Conservation (phyloP, 2,329 filamentous ascomycete species). For the Neoarthrinium moseri region DNA sequence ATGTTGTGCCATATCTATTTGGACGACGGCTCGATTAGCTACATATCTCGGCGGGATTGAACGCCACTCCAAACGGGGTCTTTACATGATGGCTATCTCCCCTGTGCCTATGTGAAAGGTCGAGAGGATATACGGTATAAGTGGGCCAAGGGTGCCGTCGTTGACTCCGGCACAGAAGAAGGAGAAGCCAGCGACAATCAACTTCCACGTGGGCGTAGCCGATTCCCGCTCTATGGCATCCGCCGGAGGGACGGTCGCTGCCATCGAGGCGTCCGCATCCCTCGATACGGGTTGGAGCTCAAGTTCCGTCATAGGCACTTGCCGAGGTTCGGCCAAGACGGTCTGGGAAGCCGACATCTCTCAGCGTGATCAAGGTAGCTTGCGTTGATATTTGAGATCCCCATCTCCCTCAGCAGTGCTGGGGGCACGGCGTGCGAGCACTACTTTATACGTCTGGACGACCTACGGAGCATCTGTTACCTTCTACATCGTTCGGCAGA, state of each 20-base stretch:
- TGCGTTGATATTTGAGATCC: neutral
- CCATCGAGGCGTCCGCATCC: constrained; percentile 4
- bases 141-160: constrained; percentile 61
- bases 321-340: constrained; percentile 3
- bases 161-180: constrained; percentile 67
- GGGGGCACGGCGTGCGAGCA: no score
- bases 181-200: constrained; percentile 55
- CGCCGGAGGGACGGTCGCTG: constrained; percentile 9
- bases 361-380: no score
- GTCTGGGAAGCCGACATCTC: constrained; percentile 8
- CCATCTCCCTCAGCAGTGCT: no score
- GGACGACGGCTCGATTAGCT: no score
- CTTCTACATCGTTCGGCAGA: constrained; percentile 2
- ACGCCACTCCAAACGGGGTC: no score
- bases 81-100: constrained; percentile 28
- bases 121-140: constrained; percentile 62
- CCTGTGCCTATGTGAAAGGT: constrained; percentile 43
- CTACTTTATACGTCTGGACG: no score
- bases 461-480: no score
- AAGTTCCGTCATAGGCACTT: neutral
- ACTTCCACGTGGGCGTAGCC: constrained; percentile 37
- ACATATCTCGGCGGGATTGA: no score
- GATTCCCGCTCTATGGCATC: constrained; percentile 19
- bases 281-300: neutral
- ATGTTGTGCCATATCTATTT: constrained; percentile 54